Percentiles rank a stretch among this genome's conserved stretches.
Evolutionary conservation across 192 early-diverging fungal species (phyloP).

Genomic region (Chytriomyces sp.): DNA sequence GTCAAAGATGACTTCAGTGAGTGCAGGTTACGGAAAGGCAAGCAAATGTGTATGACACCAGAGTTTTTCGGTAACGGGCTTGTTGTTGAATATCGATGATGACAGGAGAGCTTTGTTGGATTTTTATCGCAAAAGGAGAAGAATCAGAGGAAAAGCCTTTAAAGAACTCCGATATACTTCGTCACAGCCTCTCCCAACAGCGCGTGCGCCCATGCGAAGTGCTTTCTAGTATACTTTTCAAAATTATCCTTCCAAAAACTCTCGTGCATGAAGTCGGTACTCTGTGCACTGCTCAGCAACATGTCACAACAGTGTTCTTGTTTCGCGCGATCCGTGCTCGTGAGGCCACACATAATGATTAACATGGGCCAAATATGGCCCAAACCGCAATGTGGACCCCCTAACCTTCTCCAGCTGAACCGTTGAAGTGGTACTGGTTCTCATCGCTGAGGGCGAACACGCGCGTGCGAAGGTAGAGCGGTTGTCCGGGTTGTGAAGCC

Average conservation of each 20-base stretch:
- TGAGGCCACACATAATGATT: constrained; percentile 55
- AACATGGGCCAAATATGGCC: constrained; percentile 73
- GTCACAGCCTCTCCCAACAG: constrained; percentile 48
- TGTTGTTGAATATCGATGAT: too few species aligned
- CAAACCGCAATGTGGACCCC: constrained; percentile 64
- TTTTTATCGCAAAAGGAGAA: too few species aligned
- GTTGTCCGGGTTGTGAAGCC: constrained; percentile 57
- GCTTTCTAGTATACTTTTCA: constrained; percentile 42
- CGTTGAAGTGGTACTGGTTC: constrained; percentile 72
- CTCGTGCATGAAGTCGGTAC: constrained; percentile 69
- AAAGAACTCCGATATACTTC: background rate
- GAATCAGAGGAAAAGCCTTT: too few species aligned
- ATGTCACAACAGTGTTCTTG: constrained; percentile 56
- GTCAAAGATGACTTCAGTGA: too few species aligned
- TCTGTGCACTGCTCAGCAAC: constrained; percentile 52
- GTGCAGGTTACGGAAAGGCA: too few species aligned
- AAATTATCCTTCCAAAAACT: constrained; percentile 53
- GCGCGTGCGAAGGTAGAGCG: constrained; percentile 62
- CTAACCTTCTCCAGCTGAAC: constrained; percentile 56
- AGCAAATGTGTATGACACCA: too few species aligned
- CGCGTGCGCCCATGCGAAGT: constrained; percentile 70
- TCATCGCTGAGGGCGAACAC: constrained; percentile 56
- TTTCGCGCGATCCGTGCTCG: constrained; percentile 50
- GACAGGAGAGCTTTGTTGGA: too few species aligned
- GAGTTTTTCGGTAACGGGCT: too few species aligned